phyloP scores from a whole-genome alignment of 2,329 filamentous ascomycete species.

The Geosmithia morbida region DNA sequence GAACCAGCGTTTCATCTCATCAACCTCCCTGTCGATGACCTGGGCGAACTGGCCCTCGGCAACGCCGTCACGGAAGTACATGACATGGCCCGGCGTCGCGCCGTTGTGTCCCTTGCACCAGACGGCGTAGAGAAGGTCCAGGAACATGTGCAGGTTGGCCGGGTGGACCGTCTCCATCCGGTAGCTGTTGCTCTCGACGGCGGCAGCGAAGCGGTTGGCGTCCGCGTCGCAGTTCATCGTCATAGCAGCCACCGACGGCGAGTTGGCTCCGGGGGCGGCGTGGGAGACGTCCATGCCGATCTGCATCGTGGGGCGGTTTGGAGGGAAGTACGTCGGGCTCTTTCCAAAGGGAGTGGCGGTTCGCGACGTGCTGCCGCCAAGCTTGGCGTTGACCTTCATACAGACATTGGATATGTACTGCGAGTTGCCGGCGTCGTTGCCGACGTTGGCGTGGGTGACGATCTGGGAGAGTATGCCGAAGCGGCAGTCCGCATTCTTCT shows the following conservation, averaged over 20 bases:
- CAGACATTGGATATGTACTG: conserved; percentile 91
- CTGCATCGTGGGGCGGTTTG: conserved; percentile 53
- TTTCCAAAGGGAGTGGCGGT: conserved; percentile 18
- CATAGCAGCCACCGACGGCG: conserved; percentile 74
- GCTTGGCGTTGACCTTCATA: conserved; percentile 95
- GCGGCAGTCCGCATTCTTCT: conserved; percentile 77
- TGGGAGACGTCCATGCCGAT: conserved; percentile 91
- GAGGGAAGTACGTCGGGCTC: conserved; percentile 17
- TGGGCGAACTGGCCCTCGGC: conserved; percentile 73
- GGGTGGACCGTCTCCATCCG: conserved; percentile 66
- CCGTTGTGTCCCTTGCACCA: conserved; percentile 46
- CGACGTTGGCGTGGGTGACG: conserved; percentile 19
- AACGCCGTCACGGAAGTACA: conserved; percentile 90
- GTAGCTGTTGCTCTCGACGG: conserved; percentile 70
- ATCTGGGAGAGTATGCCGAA: conserved; percentile 77
- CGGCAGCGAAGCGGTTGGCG: conserved; percentile 62
- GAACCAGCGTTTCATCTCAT: conserved; percentile 49
- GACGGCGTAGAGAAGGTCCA: conserved; percentile 45
- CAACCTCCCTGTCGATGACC: conserved; percentile 67
- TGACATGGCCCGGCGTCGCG: conserved; percentile 51
- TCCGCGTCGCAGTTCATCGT: conserved; percentile 64
- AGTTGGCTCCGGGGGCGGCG: conserved; percentile 48
- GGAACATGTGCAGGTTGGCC: conserved; percentile 49
- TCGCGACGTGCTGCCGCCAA: conserved; percentile 64
- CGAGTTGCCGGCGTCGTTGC: conserved; percentile 25